Percentiles rank a stretch among this genome's conserved stretches.
These are phyloP conservation scores for Cymbopogon flexuosus DNA, from an alignment of 202 grass and related monocot genomes.

Conservation along the genomic window DNA sequence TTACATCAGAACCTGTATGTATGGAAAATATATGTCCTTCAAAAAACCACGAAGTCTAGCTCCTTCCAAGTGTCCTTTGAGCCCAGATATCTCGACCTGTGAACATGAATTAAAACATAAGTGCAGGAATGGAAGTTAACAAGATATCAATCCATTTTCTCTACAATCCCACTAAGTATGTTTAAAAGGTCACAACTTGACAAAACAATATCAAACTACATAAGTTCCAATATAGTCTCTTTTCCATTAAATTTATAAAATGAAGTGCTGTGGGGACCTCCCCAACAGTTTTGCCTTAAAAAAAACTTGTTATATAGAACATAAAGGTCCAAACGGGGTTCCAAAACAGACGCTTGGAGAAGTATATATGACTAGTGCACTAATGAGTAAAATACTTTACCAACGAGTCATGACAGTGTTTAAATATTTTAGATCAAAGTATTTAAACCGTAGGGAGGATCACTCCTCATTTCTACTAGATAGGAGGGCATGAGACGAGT, in stretches of 20 bases:
- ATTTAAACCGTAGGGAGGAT: neutral
- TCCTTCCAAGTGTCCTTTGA: slow-evolving; percentile 28
- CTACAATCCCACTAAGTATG: neutral
- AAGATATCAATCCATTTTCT: neutral
- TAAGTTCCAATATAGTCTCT: neutral
- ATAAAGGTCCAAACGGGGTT: neutral
- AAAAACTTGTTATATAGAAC: neutral
- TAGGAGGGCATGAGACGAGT: neutral
- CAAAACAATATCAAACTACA: neutral
- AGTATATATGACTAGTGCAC: neutral
- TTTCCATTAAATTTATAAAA: no score
- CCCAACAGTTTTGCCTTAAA: no score
- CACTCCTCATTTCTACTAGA: neutral
- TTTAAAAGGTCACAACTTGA: neutral
- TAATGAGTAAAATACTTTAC: neutral
- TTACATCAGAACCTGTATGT: slow-evolving; percentile 46
- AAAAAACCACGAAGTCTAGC: slow-evolving; percentile 44
- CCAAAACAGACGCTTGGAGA: neutral
- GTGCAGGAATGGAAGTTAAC: neutral
- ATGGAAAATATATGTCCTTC: slow-evolving; percentile 68
- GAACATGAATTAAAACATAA: slow-evolving; percentile 7
- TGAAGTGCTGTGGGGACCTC: no score
- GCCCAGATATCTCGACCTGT: slow-evolving; percentile 43
- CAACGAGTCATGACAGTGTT: neutral
- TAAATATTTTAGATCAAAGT: neutral